Base-by-base conservation (phyloP, 83 land plant species). In the Thuja plicata region DNA sequence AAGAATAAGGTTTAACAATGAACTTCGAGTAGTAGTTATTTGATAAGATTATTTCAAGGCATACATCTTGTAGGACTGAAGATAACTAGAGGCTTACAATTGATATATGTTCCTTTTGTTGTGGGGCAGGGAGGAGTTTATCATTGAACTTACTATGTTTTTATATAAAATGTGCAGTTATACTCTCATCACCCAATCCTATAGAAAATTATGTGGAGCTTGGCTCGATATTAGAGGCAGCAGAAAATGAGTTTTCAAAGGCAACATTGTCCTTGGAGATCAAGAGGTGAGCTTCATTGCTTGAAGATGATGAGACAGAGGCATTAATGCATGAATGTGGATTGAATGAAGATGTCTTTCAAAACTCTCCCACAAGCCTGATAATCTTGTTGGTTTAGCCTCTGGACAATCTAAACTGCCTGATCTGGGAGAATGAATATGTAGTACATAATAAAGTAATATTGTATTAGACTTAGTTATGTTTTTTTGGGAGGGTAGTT, bases 341-440 rank as follows among this genome's bases (percentile, higher is more conserved):
- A 41, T 86, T 97, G 81, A 88, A 94, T 85, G 96, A 94, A 89
- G 89, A 91, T n/a, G 88, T 92, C 21, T 96, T 97, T 87, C 88
- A 92, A 74, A 81, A 82, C 32, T 92, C 94, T 82, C 92, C 95
- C 91, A 70, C 46, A 88, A 41, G 13, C n/a, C 52, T n/a, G 16
- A 45, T 46, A 13, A 27, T 13, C 32, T 16, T 46, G 24, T 7
- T 83, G 52, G 16, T 45, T 48, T 83, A 45, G 43, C 19, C 6
- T n/a, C 15, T 46, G 30, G 37, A 80, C 45, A 87, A 15, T 88
- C 57, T 37, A 43, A 66, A 35, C 35, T 94, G 16, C 93, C 98
- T 10, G 93, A 96, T 88, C 93, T 96, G 81, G 99, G 96, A 13
- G 93, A 93, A 85, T 95, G 97, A 3, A n/a, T n/a, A n/a, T n/a